Evolutionary conservation across 1,284 basidiomycete species (phyloP), one percentile per base, ranked within the genome.

Genomic region (Naganishia liquefaciens): DNA sequence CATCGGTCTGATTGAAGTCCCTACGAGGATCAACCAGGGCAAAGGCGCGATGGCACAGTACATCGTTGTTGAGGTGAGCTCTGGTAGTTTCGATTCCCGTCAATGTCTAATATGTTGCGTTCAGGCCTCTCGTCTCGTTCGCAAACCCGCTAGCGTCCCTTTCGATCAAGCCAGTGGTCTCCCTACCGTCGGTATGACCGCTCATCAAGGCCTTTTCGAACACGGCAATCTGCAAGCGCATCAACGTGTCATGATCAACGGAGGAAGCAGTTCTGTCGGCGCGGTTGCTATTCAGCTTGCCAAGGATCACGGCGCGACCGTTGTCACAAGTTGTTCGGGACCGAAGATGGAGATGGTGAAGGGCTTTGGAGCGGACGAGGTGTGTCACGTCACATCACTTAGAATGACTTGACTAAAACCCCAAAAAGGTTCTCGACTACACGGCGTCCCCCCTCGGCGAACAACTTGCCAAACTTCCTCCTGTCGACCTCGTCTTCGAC

Each of bases 181-280:
- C 9, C 43, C 57, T 13, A 61, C 66, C 23, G 68, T 68, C 28
- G 69, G 69, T 7, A 28, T 64, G 30, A 70, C 69, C 11, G 69
- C 69, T 0, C 50, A 52, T 28, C 52, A 66, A 28, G 65, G 61
- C 21, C 63, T 68, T 13, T 43, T 64, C 49, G 42, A 40, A 2
- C 39, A 66, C 27, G 63, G 66, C 3, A 23, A 44, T 13, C 28
- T 65, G n/a, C 49, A 68, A 57, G 37, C 47, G 1, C 66, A 64
- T 13, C 42, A 65, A n/a, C 54, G 60, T 15, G 54, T 70, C 37
- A 66, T 68, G 50, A 70, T 68, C 64, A 68, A 68, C 55, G 69
- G 67, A 53, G 65, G 65, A 13, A 53, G 57, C 6, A 63, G 67
- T 37, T 57, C 63, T 27, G 69, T 70, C 54, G 69, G 69, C 21